Base-by-base conservation (phyloP, 1,139 yeast genomes). In the Hansenula sp. region DNA sequence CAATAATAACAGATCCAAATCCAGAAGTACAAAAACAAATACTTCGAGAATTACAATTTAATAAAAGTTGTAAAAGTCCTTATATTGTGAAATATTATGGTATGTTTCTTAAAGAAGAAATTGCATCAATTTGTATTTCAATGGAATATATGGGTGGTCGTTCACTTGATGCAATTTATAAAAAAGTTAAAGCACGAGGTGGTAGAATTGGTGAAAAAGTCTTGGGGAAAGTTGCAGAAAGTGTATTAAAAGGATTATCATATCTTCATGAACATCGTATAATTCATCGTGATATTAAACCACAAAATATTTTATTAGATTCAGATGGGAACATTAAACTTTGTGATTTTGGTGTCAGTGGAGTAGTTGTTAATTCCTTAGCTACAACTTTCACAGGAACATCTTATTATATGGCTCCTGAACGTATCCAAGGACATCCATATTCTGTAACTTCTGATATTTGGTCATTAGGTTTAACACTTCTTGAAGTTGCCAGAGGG, bases 331-430 rank as follows among this genome's bases (percentile, higher is more conserved):
- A 85, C 55, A 90, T 90, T 39, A 92, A 92, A 60, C 68, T 92
- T 36, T 92, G 98, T 65, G 98, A 92, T 66, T 92, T 92, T 66
- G 98, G 98, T n/a, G 98, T 92, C 27, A 83, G 95, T 55, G 97
- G 98, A 11, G 96, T 89, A 57, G 96, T 92, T 13, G 97, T 90
- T 20, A 84, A 90, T 60, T 88, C 97, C 0, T 68, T 92, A 37
- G 97, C 97, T 2, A 86, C 96, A 1, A 92, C 98, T 0, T 92
- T 90, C 59, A 94, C 96, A 0, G 98, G 98, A 1, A 92, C 98
- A 0, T 90, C 95, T 19, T 90, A 87, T 60, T 92, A 92, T 62
- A 92, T 92, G 98, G 97, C 97, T 0, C 98, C 98, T 0, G 98
- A 92, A 61, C 73, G 98, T 53, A 89, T 92, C 36, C 87, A 86